A percentile compares a stretch with the other conserved stretches of the same genome.
phyloP scores from a whole-genome alignment of 192 early-diverging fungal species.

The Coemansia sp. region DNA sequence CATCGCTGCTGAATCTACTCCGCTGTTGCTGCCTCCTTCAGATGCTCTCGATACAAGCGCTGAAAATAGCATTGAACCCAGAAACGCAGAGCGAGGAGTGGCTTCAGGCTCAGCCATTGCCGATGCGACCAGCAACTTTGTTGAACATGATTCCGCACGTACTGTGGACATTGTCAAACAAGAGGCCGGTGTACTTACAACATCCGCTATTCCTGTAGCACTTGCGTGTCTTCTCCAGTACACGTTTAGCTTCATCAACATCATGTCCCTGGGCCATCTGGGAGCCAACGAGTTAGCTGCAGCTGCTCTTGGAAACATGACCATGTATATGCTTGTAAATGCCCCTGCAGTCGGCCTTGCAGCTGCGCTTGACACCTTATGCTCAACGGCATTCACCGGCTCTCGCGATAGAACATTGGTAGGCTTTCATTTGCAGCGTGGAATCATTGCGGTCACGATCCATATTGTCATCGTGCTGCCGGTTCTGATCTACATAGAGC shows the following conservation, averaged over 20 bases:
- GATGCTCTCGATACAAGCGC: not conserved
- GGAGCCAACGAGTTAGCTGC: constrained; percentile 65
- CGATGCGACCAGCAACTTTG: constrained; percentile 9
- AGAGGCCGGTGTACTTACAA: not conserved
- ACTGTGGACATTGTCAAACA: not conserved
- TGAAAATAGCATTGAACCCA: not conserved
- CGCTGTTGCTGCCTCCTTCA: constrained; percentile 6
- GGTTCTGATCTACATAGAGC: constrained; percentile 43
- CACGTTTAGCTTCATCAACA: constrained; percentile 61
- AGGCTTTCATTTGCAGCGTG: constrained; percentile 44
- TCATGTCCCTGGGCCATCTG: constrained; percentile 63
- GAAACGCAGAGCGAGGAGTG: not conserved
- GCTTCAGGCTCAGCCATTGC: constrained; percentile 7
- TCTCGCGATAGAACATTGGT: constrained; percentile 36
- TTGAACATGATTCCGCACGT: not conserved
- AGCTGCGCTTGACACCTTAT: constrained; percentile 48
- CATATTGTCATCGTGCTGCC: constrained; percentile 22
- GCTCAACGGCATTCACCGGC: constrained; percentile 34
- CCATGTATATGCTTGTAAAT: constrained; percentile 64
- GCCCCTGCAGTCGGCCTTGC: constrained; percentile 64
- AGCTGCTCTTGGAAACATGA: constrained; percentile 67
- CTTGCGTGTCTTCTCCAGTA: constrained; percentile 63
- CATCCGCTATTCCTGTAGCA: constrained; percentile 48
- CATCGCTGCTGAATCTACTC: constrained; percentile 14
- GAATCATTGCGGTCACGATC: constrained; percentile 30